Evolutionary conservation across 1,139 yeast species (phyloP), one percentile per base, ranked within the genome.

Genomic region (Diutina sp.): DNA sequence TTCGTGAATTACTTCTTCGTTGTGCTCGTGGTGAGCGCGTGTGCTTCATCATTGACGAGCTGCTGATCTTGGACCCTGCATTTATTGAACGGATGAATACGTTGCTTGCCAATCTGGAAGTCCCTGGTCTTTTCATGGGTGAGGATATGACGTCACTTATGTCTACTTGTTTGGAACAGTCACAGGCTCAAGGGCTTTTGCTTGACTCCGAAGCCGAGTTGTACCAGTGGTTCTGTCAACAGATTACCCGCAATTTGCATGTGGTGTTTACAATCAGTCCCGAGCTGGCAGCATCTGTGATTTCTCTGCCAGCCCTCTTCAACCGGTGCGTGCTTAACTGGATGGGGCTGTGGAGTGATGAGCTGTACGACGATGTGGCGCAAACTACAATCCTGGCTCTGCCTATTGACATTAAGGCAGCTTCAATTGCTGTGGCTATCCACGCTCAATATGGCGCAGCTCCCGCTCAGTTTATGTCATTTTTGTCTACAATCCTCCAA

Each of bases 51-150:
- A 77, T 93, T 29, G 96, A 90, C 64, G 97, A 93, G 63, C 82
- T 95, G 0, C 82, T 85, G 54, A 81, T 90, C 57, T 66, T 85
- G 55, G 95, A 88, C 55, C 76, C 96, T 0, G 76, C 95, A 0
- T 91, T 91, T 64, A 71, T 93, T 44, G 99, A 93, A 68, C 74
- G 96, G 59, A 90, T 93, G 95, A 93, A 93, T 64, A 89, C 96
- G 0, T 72, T 93, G 35, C 73, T 93, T 46, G 97, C 98, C 0
- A 93, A 91, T 67, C 89, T 97, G 0, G 97, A 91, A 63, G 80
- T 90, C 29, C 97, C 97, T 0, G 97, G 97, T 2, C 72, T 93
- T 25, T 93, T 89, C 67, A 90, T 83, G 61, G 93, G 84, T 0
- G 96, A 89, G 12, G 91, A 88, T 14, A 78, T 72, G 56, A 71